Evolutionary conservation across 2,329 filamentous ascomycete species (phyloP).

Genomic region (Hymenoscyphus scutula): DNA sequence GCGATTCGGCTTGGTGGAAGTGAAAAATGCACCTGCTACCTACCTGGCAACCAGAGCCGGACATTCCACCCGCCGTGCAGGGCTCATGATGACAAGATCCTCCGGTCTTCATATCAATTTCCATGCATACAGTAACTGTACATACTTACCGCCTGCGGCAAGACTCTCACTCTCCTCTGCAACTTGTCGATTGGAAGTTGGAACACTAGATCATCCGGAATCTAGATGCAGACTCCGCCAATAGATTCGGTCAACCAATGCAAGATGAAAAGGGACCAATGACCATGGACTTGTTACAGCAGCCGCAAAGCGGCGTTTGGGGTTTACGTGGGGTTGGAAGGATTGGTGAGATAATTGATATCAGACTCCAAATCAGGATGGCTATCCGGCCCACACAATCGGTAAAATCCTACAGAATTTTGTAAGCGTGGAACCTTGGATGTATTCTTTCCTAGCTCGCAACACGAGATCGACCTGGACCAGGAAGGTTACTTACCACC

Average conservation of each 20-base stretch:
- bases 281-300: not conserved
- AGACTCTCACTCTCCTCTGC: not conserved
- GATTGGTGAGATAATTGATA: not conserved
- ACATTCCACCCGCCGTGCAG: not conserved
- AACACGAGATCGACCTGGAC: not conserved
- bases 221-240: slow-evolving; percentile 1
- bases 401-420: slow-evolving; percentile 2
- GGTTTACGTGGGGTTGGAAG: slow-evolving; percentile 1
- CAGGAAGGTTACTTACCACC: too few species aligned
- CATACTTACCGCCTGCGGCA: not conserved
- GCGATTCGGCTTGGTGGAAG: not conserved
- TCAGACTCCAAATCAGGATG: slow-evolving; percentile 4
- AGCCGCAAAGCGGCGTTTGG: slow-evolving; percentile 3
- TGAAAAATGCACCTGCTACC: too few species aligned
- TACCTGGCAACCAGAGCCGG: not conserved
- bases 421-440: not conserved
- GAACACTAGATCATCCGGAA: slow-evolving; percentile 12
- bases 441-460: not conserved
- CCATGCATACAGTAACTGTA: too few species aligned
- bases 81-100: not conserved
- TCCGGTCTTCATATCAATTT: not conserved
- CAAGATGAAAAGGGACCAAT: slow-evolving; percentile 14
- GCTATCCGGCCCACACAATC: slow-evolving; percentile 3
- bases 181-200: slow-evolving; percentile 1
- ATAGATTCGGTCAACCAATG: slow-evolving; percentile 5